These are phyloP conservation scores for Aspergillus biplanus DNA, from an alignment of 495 filamentous ascomycete genomes.

Conservation along the genomic window DNA sequence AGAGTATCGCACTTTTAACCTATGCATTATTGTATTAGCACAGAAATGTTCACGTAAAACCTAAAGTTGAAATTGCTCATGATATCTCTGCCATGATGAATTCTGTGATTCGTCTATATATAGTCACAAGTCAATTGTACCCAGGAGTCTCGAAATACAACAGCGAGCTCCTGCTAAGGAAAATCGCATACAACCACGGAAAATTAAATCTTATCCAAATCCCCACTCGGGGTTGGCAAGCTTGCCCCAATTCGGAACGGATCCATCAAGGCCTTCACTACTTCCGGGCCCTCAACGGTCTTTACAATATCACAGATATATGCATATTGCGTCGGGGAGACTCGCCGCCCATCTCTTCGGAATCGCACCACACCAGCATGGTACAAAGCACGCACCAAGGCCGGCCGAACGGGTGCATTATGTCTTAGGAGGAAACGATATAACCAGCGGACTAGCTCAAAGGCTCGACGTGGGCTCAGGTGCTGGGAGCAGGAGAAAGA, in stretches of 20 bases:
- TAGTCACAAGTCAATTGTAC: too few relatives aligned
- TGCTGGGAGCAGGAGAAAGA: conserved; percentile 37
- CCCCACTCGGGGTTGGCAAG: not conserved
- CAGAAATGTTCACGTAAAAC: too few relatives aligned
- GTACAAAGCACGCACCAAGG: conserved; percentile 48
- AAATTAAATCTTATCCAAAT: not conserved
- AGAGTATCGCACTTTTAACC: too few relatives aligned
- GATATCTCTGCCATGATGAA: too few relatives aligned
- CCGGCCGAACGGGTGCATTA: conserved; percentile 42
- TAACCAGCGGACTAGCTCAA: conserved; percentile 43
- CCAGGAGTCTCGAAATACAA: too few relatives aligned
- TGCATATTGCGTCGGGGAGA: conserved; percentile 34
- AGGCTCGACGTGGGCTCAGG: conserved; percentile 41
- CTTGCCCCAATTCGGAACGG: not conserved
- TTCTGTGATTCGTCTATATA: too few relatives aligned
- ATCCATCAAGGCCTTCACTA: conserved; percentile 30
- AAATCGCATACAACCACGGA: too few relatives aligned
- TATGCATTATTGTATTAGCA: not conserved
- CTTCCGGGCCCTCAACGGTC: conserved; percentile 39
- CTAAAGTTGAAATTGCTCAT: too few relatives aligned
- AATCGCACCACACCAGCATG: conserved; percentile 50
- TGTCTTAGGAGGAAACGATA: conserved; percentile 42
- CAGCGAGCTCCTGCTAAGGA: too few relatives aligned
- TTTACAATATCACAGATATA: conserved; percentile 43
- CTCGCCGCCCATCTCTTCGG: conserved; percentile 33